phyloP scores from a whole-genome alignment of 2,329 filamentous ascomycete genomes.

The Lecanicillium sp. region DNA sequence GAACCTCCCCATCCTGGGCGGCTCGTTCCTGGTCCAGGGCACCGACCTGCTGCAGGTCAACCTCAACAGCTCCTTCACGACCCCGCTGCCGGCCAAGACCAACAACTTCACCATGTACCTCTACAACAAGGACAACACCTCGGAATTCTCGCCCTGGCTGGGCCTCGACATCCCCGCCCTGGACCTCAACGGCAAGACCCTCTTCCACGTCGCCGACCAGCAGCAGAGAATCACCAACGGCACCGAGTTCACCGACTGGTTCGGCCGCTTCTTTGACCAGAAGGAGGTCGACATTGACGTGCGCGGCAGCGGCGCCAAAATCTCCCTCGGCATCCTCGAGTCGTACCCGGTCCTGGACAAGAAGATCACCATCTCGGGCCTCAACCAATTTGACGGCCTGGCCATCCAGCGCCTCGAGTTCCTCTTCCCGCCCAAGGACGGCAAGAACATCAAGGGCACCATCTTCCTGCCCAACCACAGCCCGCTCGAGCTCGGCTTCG shows the following conservation, averaged over 20 bases:
- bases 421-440: constrained; percentile 27
- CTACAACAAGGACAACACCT: constrained; percentile 29
- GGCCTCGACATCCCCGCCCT: constrained; percentile 20
- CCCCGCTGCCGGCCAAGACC: constrained; percentile 27
- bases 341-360: constrained; percentile 31
- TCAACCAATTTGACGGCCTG: constrained; percentile 29
- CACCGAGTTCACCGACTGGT: constrained; percentile 29
- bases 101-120: constrained; percentile 30
- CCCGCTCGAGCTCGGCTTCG: constrained; percentile 33
- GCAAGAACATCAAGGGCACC: constrained; percentile 33
- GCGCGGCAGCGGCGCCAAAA: constrained; percentile 22
- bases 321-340: constrained; percentile 31
- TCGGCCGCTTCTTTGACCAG: constrained; percentile 31
- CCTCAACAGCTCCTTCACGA: constrained; percentile 27
- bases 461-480: constrained; percentile 38
- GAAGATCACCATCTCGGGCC: constrained; percentile 27
- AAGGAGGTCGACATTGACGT: constrained; percentile 28
- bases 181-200: constrained; percentile 26
- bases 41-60: constrained; percentile 25
- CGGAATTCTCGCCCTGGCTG: constrained; percentile 18
- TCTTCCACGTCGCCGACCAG: constrained; percentile 25
- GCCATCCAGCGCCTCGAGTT: constrained; percentile 26
- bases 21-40: constrained; percentile 25
- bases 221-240: constrained; percentile 28
- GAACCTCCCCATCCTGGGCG: constrained; percentile 28